phyloP scores from a whole-genome alignment of 192 early-diverging fungal species.

The Blastocladiella britannica region DNA sequence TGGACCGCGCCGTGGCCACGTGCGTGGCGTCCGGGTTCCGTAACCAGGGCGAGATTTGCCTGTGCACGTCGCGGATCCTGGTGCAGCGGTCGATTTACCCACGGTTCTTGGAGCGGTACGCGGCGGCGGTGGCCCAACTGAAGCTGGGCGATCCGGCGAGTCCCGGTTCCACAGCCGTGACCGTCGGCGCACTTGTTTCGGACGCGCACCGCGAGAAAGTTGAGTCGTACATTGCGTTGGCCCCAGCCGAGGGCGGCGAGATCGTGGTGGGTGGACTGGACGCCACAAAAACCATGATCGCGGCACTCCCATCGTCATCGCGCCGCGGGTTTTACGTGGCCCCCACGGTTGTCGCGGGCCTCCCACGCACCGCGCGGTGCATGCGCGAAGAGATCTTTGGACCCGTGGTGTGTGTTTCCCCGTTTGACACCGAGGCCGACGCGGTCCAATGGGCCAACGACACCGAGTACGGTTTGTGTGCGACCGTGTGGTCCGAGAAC shows the following conservation, averaged over 20 bases:
- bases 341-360: slow-evolving; percentile 51
- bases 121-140: slow-evolving; percentile 20
- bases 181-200: slow-evolving; percentile 53
- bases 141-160: slow-evolving; percentile 49
- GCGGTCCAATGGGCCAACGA: slow-evolving; percentile 45
- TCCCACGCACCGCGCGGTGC: slow-evolving; percentile 14
- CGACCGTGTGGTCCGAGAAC: slow-evolving; percentile 53
- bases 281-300: not conserved
- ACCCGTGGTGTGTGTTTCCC: slow-evolving; percentile 54
- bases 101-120: slow-evolving; percentile 40
- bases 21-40: slow-evolving; percentile 43
- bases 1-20: slow-evolving; percentile 45
- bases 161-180: slow-evolving; percentile 26
- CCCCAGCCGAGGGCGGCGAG: slow-evolving; percentile 15
- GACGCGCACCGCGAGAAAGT: slow-evolving; percentile 50
- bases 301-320: not conserved
- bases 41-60: slow-evolving; percentile 62
- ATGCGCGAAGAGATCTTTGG: slow-evolving; percentile 71
- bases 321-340: slow-evolving; percentile 50
- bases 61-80: slow-evolving; percentile 57
- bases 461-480: slow-evolving; percentile 52
- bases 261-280: slow-evolving; percentile 14
- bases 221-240: slow-evolving; percentile 38
- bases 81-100: slow-evolving; percentile 45
- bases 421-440: slow-evolving; percentile 54